Base-by-base conservation (phyloP, 2,329 filamentous ascomycete genomes). In the Xylariaceae sp. region DNA sequence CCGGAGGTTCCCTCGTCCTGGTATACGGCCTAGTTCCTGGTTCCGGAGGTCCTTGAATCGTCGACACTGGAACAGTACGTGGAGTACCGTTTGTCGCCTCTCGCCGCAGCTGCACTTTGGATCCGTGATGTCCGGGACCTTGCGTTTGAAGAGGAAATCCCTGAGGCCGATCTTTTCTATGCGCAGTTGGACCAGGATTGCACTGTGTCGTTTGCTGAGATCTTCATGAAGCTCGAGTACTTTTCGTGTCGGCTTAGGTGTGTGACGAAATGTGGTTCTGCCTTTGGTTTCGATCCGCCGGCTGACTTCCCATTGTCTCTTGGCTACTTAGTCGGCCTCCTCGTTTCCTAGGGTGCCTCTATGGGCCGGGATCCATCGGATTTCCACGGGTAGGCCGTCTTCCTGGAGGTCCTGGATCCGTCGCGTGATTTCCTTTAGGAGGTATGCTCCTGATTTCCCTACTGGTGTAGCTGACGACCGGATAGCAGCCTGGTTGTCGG, bases 81-180 rank as follows among this genome's bases (percentile, higher is more conserved):
- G 12, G 26, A 50, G 28, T 40, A 50, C 19, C 14, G 16, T 49
- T 49, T 49, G 21, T 39, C 16, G 33, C 33, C 12, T 49, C 23
- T 12, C n/a, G n/a, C n/a, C n/a, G n/a, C n/a, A n/a, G n/a, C n/a
- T n/a, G n/a, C n/a, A n/a, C n/a, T n/a, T n/a, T n/a, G n/a, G n/a
- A n/a, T n/a, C n/a, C n/a, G n/a, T n/a, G n/a, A n/a, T n/a, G n/a
- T n/a, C n/a, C n/a, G 11, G n/a, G 14, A 49, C 26, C 11, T 49
- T 49, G n/a, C 33, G 33, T 49, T 49, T 39, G 11, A 49, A 49
- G 17, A 49, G 17, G 33, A 49, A 49, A 39, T 49, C 46, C n/a
- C 16, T 39, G 14, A 39, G 23, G 23, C 24, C 33, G 33, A 49
- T 49, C 8, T 49, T 49, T 24, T 49, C n/a, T 40, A 12, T 49